Evolutionary conservation across 441 rosid species (phyloP), one percentile per base, ranked within the genome.

Genomic region (Erodium texanum): DNA sequence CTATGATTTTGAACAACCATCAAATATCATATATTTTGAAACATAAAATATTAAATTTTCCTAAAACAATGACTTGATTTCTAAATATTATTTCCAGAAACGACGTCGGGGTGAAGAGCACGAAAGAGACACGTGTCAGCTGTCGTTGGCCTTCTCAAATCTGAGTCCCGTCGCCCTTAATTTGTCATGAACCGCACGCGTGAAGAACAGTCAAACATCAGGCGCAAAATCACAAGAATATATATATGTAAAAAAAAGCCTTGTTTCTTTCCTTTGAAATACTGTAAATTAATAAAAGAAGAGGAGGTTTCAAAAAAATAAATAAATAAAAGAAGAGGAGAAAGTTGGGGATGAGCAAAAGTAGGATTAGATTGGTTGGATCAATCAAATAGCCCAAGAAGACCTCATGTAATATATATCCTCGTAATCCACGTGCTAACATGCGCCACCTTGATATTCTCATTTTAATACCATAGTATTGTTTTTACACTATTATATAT

Each of bases 151-250:
- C 65, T 45, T 38, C 45, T 38, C 45, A 12, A 38, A 12, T 38
- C 11, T 38, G 11, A 38, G 45, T 38, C 45, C 45, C 45, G 7
- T 38, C 11, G 45, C 45, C 45, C 11, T 38, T 68, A 59, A 63
- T 79, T 80, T 86, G 90, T 81, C 87, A 89, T 82, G 88, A 79
- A 80, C 79, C 68, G 78, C 86, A 90, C 83, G 92, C 88, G 86
- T 81, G 85, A 76, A 70, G 67, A 79, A 66, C 68, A 83, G 95
- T 87, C 95, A 84, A 88, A 76, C 73, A 66, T 82, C 85, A 80
- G 79, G 73, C 82, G 78, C 78, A 56, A 76, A 75, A 82, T 77
- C 73, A 65, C 67, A 64, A n/a, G n/a, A n/a, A n/a, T n/a, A n/a
- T n/a, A n/a, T n/a, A n/a, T n/a, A n/a, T n/a, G n/a, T n/a, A 24